Percentiles rank a stretch among this genome's conserved stretches.
phyloP scores from a whole-genome alignment of 257 asterid species.

The Gentiana straminea region DNA sequence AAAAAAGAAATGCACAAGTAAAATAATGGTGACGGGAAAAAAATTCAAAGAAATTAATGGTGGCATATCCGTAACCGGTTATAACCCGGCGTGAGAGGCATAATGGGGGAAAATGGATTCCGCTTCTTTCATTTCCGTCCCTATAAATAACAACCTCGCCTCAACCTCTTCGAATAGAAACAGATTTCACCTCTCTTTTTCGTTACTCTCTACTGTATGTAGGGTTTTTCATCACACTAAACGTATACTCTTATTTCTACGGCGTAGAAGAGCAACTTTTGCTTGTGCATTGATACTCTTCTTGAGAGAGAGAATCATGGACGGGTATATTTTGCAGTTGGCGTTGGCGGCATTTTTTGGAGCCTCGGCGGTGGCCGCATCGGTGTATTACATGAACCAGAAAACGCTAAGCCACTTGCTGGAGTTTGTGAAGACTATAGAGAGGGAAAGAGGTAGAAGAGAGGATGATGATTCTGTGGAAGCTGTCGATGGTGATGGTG shows the following conservation, averaged over 20 bases:
- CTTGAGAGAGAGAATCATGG: slow-evolving; percentile 30
- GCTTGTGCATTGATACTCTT: not conserved
- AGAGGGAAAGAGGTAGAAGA: slow-evolving; percentile 44
- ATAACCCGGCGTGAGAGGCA: too few relatives aligned
- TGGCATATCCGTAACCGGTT: too few relatives aligned
- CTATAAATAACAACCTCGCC: too few relatives aligned
- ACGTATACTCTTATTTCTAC: not conserved
- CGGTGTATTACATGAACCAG: slow-evolving; percentile 88
- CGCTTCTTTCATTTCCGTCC: too few relatives aligned
- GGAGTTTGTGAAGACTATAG: slow-evolving; percentile 67
- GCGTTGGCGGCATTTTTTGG: slow-evolving; percentile 96
- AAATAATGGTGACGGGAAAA: too few relatives aligned
- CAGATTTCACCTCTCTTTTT: too few relatives aligned
- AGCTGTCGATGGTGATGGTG: slow-evolving; percentile 16
- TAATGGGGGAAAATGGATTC: too few relatives aligned
- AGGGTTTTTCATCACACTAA: slow-evolving; percentile 29
- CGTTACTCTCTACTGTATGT: slow-evolving; percentile 6
- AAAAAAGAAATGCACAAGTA: too few relatives aligned
- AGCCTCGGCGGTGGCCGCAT: slow-evolving; percentile 81
- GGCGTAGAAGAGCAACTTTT: not conserved
- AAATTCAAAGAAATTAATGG: too few relatives aligned
- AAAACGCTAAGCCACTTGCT: slow-evolving; percentile 75
- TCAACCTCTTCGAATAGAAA: too few relatives aligned
- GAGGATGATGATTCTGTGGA: slow-evolving; percentile 22
- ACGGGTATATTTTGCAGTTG: slow-evolving; percentile 56